Conservation (phyloP, 805 yeast genomes). For the Lipomyces yamanashiensis region DNA sequence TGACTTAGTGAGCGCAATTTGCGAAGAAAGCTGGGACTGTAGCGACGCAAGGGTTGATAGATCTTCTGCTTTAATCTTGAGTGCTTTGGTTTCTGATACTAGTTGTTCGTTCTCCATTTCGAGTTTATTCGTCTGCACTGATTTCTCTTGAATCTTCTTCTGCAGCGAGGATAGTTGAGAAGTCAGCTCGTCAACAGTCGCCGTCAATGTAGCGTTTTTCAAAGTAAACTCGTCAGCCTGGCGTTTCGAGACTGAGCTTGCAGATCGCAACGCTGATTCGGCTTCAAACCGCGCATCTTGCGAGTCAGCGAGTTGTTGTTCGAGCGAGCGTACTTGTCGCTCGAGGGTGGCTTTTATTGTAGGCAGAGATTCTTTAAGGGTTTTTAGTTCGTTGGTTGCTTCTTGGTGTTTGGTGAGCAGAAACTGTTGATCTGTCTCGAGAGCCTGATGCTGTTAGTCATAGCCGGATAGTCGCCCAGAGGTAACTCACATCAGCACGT, state of each 20-base stretch:
- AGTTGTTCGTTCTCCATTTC: constrained; percentile 44
- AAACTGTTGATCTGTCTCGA: constrained; percentile 48
- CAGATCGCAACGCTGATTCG: constrained; percentile 32
- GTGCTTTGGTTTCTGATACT: constrained; percentile 33
- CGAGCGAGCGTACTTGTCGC: constrained; percentile 46
- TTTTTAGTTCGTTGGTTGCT: constrained; percentile 39
- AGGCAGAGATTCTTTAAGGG: constrained; percentile 40
- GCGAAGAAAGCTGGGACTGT: constrained; percentile 42
- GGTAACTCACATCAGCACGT: constrained; percentile 41
- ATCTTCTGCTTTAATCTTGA: constrained; percentile 18
- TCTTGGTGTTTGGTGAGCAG: constrained; percentile 47
- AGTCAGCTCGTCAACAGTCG: constrained; percentile 43
- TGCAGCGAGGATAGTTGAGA: constrained; percentile 41
- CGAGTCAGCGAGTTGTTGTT: constrained; percentile 44
- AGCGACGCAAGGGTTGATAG: constrained; percentile 21
- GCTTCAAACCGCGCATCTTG: constrained; percentile 40
- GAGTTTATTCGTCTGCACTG: constrained; percentile 41
- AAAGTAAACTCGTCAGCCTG: constrained; percentile 33
- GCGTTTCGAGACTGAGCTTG: constrained; percentile 27
- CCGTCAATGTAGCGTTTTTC: constrained; percentile 36
- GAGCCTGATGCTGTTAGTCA: constrained; percentile 37
- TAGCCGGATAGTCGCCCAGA: neutral
- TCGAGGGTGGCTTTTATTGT: constrained; percentile 41
- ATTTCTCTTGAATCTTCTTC: constrained; percentile 32
- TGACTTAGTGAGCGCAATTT: constrained; percentile 52